Evolutionary conservation across 1,139 yeast species (phyloP).

Genomic region (Yamadazyma dendronema): DNA sequence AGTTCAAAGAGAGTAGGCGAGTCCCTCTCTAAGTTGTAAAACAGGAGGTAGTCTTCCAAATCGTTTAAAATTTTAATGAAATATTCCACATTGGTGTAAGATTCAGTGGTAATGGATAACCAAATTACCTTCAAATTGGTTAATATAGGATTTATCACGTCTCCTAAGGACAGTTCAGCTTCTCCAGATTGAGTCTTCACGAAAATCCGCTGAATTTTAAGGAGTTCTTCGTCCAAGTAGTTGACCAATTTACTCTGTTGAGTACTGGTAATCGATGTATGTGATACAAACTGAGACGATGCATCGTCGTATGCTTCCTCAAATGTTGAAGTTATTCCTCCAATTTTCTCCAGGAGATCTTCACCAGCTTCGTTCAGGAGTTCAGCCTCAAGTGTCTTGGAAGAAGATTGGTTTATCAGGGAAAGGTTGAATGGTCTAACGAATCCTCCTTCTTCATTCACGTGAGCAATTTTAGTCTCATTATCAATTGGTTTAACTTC

Average conservation of each 20-base stretch:
- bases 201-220: conserved; percentile 60
- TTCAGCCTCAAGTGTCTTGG: not conserved
- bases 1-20: conserved; percentile 11
- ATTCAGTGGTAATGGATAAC: conserved; percentile 42
- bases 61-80: conserved; percentile 64
- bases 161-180: conserved; percentile 31
- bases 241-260: conserved; percentile 64
- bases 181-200: conserved; percentile 56
- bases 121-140: conserved; percentile 53
- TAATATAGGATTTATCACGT: conserved; percentile 45
- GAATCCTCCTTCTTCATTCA: conserved; percentile 6
- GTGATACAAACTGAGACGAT: conserved; percentile 6
- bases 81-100: conserved; percentile 57
- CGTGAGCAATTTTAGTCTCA: not conserved
- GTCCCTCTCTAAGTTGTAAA: conserved; percentile 27
- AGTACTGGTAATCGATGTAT: conserved; percentile 14
- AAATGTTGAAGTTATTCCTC: conserved; percentile 7
- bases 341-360: not conserved
- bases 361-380: not conserved
- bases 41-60: conserved; percentile 57
- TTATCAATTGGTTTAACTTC: not conserved
- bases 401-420: not conserved
- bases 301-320: conserved; percentile 13
- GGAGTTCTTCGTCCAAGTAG: conserved; percentile 58
- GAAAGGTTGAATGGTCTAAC: not conserved